Evolutionary conservation across 2,329 filamentous ascomycete genomes (phyloP), one percentile per base, ranked within the genome.

Genomic region (Aspergillus intermedius): DNA sequence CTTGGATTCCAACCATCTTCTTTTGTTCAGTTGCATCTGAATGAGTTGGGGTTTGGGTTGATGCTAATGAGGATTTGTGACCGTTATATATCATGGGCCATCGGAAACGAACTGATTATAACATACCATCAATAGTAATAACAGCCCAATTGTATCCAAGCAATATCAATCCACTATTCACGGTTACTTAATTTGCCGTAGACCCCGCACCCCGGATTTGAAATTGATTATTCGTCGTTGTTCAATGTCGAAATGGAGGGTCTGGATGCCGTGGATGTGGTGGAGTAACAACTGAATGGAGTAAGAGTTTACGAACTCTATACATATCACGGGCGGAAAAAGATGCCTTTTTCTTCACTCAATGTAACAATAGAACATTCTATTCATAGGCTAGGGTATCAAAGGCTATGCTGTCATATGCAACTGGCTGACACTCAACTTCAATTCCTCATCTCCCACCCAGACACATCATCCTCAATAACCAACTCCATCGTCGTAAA

Each of bases 401-500:
- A n/a, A 35, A 35, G 22, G 39, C 39, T 23, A 42, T 42, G 39
- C 12, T 30, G 25, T 30, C 25, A 30, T 30, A 12, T 7, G 10
- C 25, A 30, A 30, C 25, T 7, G 7, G 10, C 25, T 25, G 23
- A 30, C 10, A 30, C 10, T 30, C 10, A 30, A 30, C 73, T 35
- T 70, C 69, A 54, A 88, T 77, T 45, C 79, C 74, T 83, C 87
- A 93, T 41, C 71, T 76, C 54, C 75, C 66, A 34, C 15, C 23
- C 41, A 5, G 15, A 21, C 15, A 78, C 80, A 15, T 78, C 79
- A 60, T 91, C 83, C 21, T 77, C 74, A 53, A 95, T 78, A 32
- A 81, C 79, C 60, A 95, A 65, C 45, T 75, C 75, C 62, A 79
- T 72, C 49, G 79, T 80, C 59, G 84, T 77, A 55, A 86, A 82